Evolutionary conservation across 2,329 filamentous ascomycete genomes (phyloP), one percentile per base, ranked within the genome.

Genomic region (Cercospora sesami): DNA sequence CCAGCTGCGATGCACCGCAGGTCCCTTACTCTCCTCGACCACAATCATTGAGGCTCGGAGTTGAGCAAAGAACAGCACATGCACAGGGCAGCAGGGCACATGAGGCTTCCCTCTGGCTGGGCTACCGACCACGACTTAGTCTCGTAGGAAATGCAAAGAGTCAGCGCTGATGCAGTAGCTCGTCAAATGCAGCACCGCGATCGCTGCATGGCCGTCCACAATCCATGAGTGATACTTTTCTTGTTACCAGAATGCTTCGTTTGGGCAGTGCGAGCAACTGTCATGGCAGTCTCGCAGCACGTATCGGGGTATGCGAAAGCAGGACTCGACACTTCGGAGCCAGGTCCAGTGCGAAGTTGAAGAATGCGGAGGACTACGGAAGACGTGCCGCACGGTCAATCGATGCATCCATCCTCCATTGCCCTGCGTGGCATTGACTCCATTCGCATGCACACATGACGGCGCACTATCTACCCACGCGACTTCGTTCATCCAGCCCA

Each of bases 341-440:
- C 30, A 59, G 55, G 55, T 59, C 55, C 55, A 59, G 55, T n/a
- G 7, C 16, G 31, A 30, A 21, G 55, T 14, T 8, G n/a, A 36
- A 36, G 28, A 31, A 9, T 59, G 55, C 55, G 55, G 55, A 58
- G 55, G 30, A 58, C 30, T 33, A 58, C 28, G 55, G 55, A 58
- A 21, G 55, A 57, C 23, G 23, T 28, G 53, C 53, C 23, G 53
- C 23, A 57, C 16, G 28, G 55, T 26, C 23, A 55, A 26, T 53
- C 23, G 48, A 16, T n/a, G 23, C 48, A 55, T 55, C 12, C 48
- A 14, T 28, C 48, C n/a, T 5, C 45, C 45, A 23, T 23, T 6
- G n/a, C 8, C 14, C 48, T 14, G 48, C 18, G 26, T 53, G 21
- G 48, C 48, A 26, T 53, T 26, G 18, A 53, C 48, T 23, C 48